These are phyloP conservation scores for Hygrocybe punicea DNA, from an alignment of 768 basidiomycete genomes.

Conservation along the genomic window DNA sequence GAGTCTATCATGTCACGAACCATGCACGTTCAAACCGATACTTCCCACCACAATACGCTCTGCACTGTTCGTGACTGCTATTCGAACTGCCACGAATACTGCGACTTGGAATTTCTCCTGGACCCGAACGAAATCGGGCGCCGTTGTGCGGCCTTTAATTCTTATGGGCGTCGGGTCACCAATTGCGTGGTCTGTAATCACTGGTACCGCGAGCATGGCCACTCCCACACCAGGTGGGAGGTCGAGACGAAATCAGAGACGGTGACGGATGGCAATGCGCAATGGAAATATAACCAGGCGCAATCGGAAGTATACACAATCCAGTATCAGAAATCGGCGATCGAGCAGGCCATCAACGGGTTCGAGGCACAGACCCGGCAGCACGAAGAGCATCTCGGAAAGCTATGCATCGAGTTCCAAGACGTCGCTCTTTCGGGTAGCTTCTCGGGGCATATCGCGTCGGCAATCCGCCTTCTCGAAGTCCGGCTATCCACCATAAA, in stretches of 20 bases:
- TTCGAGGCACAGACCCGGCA: constrained; percentile 1
- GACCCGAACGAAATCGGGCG: constrained; percentile 5
- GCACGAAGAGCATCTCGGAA: neutral
- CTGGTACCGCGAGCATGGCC: constrained; percentile 11
- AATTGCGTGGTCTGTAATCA: constrained; percentile 16
- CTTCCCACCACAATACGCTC: constrained; percentile 7
- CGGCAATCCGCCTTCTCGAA: constrained; percentile 8
- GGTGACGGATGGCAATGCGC: constrained; percentile 11
- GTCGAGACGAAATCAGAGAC: constrained; percentile 5
- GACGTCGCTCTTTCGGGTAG: constrained; percentile 16
- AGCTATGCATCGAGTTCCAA: constrained; percentile 6
- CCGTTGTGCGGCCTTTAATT: neutral
- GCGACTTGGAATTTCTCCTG: constrained; percentile 11
- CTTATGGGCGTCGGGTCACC: neutral
- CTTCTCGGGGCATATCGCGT: constrained; percentile 10
- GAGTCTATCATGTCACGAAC: constrained; percentile 6
- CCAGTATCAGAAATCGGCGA: neutral
- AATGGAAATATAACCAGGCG: constrained; percentile 13
- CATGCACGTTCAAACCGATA: neutral
- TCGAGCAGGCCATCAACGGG: constrained; percentile 2
- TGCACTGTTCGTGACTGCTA: constrained; percentile 12
- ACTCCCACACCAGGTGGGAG: constrained; percentile 15
- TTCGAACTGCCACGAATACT: constrained; percentile 12
- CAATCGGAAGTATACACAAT: constrained; percentile 7
- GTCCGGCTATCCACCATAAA: constrained; percentile 3